Evolutionary conservation across 495 filamentous ascomycete genomes (phyloP).

Genomic region (Trichoderma gamsii): DNA sequence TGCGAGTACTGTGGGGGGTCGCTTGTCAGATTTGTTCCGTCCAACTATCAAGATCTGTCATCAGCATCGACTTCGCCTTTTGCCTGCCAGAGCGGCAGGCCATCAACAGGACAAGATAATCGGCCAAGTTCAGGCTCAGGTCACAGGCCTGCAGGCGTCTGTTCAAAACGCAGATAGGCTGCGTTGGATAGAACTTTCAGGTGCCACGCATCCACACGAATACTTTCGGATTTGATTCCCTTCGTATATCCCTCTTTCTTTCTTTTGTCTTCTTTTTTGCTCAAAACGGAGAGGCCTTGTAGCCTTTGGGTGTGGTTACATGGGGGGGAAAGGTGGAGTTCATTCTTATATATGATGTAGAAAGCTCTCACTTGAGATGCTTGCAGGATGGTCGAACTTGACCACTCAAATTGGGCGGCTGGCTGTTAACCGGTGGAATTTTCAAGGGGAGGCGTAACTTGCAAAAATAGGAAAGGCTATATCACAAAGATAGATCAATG

Average conservation of each 20-base stretch:
- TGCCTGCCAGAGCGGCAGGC: neutral
- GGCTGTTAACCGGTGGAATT: neutral
- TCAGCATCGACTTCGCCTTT: neutral
- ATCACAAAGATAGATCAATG: neutral
- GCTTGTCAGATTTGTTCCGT: constrained; percentile 6
- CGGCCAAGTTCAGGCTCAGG: neutral
- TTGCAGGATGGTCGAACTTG: neutral
- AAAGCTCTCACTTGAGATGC: neutral
- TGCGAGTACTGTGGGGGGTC: constrained; percentile 12
- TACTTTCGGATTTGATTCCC: too few species aligned
- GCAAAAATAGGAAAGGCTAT: neutral
- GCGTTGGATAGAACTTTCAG: neutral
- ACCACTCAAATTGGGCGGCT: neutral
- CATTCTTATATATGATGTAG: neutral
- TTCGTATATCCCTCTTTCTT: neutral
- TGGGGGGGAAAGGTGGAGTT: neutral
- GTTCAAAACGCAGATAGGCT: constrained; percentile 7
- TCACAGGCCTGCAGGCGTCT: neutral
- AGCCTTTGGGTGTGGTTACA: neutral
- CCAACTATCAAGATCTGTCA: neutral
- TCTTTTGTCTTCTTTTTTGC: neutral
- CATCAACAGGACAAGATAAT: neutral
- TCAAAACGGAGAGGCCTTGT: neutral
- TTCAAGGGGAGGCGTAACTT: neutral
- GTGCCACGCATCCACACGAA: neutral